Evolutionary conservation across 768 basidiomycete genomes (phyloP).

Genomic region (Pisolithus orientalis): DNA sequence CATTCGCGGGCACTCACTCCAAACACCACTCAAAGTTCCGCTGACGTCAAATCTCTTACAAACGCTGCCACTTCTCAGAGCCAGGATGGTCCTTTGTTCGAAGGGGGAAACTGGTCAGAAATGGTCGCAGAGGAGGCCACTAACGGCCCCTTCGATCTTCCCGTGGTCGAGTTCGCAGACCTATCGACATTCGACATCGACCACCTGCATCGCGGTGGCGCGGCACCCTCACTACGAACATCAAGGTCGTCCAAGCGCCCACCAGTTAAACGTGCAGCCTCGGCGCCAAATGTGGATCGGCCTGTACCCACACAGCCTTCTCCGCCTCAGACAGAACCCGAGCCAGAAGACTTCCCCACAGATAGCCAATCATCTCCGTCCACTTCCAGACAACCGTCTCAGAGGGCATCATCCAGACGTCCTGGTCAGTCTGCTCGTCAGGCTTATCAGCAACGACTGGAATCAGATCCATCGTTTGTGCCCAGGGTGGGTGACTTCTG

Average conservation of each 20-base stretch:
- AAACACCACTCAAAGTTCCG: slow-evolving; percentile 59
- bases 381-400: slow-evolving; percentile 29
- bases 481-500: slow-evolving; percentile 91
- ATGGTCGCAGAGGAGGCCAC: slow-evolving; percentile 69
- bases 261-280: slow-evolving; percentile 27
- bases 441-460: slow-evolving; percentile 77
- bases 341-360: slow-evolving; percentile 11
- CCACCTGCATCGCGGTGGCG: slow-evolving; percentile 29
- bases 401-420: slow-evolving; percentile 24
- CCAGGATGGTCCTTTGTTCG: slow-evolving; percentile 45
- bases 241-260: slow-evolving; percentile 36
- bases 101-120: slow-evolving; percentile 68
- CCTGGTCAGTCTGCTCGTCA: slow-evolving; percentile 68
- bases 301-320: slow-evolving; percentile 8
- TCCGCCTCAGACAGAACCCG: slow-evolving; percentile 9
- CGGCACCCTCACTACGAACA: slow-evolving; percentile 31
- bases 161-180: slow-evolving; percentile 78
- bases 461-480: slow-evolving; percentile 81
- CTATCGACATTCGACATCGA: slow-evolving; percentile 26
- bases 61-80: slow-evolving; percentile 24
- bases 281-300: slow-evolving; percentile 27
- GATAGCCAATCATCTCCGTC: slow-evolving; percentile 34
- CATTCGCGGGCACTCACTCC: slow-evolving; percentile 55
- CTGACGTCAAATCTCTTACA: slow-evolving; percentile 27
- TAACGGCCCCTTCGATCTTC: slow-evolving; percentile 62